Conservation (phyloP, 73 alveolate species). For the Loxodes magnus region DNA sequence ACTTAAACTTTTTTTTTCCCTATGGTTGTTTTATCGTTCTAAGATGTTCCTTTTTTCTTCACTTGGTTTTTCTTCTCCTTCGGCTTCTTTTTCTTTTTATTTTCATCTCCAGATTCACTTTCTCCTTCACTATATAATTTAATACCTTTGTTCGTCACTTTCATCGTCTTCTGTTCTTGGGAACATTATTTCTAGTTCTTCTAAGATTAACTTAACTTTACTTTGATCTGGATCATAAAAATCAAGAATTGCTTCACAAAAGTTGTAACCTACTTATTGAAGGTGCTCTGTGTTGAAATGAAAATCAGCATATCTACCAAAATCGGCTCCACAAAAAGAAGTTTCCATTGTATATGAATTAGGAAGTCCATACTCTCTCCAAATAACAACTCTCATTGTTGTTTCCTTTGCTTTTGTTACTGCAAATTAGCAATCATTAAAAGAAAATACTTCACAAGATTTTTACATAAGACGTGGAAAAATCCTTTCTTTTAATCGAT, state of each 20-base stretch:
- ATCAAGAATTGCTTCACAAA: constrained; percentile 83
- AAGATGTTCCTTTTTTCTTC: neutral
- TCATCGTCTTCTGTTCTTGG: constrained; percentile 8
- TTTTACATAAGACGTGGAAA: constrained; percentile 79
- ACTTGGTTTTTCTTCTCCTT: neutral
- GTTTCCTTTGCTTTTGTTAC: constrained; percentile 84
- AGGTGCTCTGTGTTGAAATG: constrained; percentile 79
- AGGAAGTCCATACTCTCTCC: constrained; percentile 74
- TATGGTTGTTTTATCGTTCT: too few species aligned
- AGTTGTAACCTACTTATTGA: constrained; percentile 77
- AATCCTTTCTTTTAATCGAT: constrained; percentile 72
- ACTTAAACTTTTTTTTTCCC: too few species aligned
- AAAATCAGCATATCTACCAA: constrained; percentile 81
- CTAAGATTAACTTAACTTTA: constrained; percentile 27
- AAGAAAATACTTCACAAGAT: constrained; percentile 70
- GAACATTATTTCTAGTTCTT: constrained; percentile 2
- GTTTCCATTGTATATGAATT: constrained; percentile 82
- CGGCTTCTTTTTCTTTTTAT: neutral
- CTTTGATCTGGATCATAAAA: constrained; percentile 87
- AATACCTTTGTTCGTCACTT: constrained; percentile 2
- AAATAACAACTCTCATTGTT: constrained; percentile 77
- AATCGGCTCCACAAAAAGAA: constrained; percentile 94
- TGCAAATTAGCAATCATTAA: constrained; percentile 79
- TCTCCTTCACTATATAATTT: neutral
- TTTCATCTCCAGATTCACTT: neutral